Conservation (phyloP, 2,329 filamentous ascomycete species). For the Pseudocercospora fuligena region DNA sequence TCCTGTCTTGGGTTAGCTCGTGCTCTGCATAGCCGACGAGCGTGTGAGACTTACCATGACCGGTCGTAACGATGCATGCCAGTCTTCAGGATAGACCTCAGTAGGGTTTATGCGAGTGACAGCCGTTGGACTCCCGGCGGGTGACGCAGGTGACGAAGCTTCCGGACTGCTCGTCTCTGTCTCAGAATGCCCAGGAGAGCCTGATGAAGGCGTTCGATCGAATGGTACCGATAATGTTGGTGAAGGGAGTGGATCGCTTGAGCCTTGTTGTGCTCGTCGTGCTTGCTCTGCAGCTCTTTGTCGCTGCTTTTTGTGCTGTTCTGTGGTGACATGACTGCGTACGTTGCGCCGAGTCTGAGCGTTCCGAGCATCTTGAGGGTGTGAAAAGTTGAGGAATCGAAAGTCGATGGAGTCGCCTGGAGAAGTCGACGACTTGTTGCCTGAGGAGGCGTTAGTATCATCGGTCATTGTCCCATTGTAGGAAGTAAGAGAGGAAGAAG, state of each 20-base stretch:
- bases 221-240: constrained; percentile 20
- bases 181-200: constrained; percentile 21
- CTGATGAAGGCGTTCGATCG: constrained; percentile 20
- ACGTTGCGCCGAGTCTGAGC: constrained; percentile 40
- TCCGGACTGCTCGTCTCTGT: constrained; percentile 35
- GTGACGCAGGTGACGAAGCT: constrained; percentile 29
- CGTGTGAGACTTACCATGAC: constrained; percentile 32
- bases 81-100: constrained; percentile 45
- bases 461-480: constrained; percentile 22
- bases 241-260: constrained; percentile 17
- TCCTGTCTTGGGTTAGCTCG: constrained; percentile 31
- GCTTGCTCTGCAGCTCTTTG: constrained; percentile 28
- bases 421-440: constrained; percentile 30
- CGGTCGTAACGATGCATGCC: constrained; percentile 42
- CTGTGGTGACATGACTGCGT: constrained; percentile 40
- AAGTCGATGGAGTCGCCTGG: constrained; percentile 36
- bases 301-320: constrained; percentile 30
- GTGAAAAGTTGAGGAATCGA: constrained; percentile 43
- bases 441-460: constrained; percentile 26
- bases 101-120: constrained; percentile 34
- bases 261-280: constrained; percentile 17
- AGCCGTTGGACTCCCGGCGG: constrained; percentile 4
- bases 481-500: constrained; percentile 26
- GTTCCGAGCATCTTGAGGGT: constrained; percentile 42
- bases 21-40: not conserved